Evolutionary conservation across 2,329 filamentous ascomycete genomes (phyloP).

Genomic region (Botrytis porri): DNA sequence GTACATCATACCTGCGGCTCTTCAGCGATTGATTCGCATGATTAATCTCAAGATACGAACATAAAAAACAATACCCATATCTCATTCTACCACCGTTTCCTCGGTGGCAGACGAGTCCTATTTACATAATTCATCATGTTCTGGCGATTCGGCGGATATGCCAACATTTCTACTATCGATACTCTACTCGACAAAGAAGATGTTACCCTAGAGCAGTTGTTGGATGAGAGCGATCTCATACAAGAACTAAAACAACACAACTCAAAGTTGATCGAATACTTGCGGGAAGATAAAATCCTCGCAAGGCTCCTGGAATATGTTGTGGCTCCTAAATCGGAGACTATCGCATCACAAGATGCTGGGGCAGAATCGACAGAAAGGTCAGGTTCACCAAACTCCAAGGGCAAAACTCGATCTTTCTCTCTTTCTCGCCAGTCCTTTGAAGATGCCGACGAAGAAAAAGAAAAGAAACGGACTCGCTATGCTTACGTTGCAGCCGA

Average conservation of each 20-base stretch:
- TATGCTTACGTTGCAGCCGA: constrained; percentile 94
- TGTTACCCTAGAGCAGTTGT: constrained; percentile 90
- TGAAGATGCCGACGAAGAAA: constrained; percentile 64
- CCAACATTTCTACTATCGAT: constrained; percentile 95
- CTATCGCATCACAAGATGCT: constrained; percentile 51
- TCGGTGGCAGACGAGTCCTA: constrained; percentile 35
- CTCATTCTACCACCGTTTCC: constrained; percentile 30
- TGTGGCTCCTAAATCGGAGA: constrained; percentile 69
- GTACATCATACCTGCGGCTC: constrained; percentile 26
- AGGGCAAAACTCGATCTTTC: constrained; percentile 47
- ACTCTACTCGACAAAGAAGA: constrained; percentile 93
- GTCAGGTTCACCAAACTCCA: constrained; percentile 51
- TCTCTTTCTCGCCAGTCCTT: constrained; percentile 49
- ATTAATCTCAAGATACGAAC: constrained; percentile 29
- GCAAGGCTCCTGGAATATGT: constrained; percentile 88
- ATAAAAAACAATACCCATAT: constrained; percentile 26
- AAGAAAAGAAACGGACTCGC: constrained; percentile 86
- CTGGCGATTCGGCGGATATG: constrained; percentile 99
- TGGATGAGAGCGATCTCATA: constrained; percentile 94
- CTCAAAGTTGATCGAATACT: constrained; percentile 92
- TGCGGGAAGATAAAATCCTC: constrained; percentile 82
- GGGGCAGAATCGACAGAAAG: constrained; percentile 51
- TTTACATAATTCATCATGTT: constrained; percentile 72
- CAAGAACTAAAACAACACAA: constrained; percentile 99
- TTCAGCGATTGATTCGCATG: constrained; percentile 35